Percentiles rank a stretch among this genome's conserved stretches.
Evolutionary conservation across 768 basidiomycete genomes (phyloP).

Genomic region (Suillus placidus): DNA sequence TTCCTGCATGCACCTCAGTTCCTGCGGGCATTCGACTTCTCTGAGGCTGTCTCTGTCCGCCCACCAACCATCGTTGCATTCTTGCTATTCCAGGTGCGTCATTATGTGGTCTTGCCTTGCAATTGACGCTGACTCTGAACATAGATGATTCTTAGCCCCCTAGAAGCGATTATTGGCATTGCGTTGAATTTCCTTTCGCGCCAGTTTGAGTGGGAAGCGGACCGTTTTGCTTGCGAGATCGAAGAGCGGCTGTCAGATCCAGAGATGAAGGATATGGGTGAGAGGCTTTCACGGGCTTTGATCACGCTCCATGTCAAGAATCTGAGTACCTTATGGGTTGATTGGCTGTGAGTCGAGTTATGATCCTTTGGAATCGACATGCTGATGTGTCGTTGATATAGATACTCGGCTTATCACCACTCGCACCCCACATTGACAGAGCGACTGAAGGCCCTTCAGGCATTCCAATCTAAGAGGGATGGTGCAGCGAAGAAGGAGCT

Average conservation of each 20-base stretch:
- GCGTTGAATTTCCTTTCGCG: constrained; percentile 82
- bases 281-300: constrained; percentile 79
- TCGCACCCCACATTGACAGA: constrained; percentile 95
- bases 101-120: not conserved
- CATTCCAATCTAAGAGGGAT: constrained; percentile 49
- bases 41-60: constrained; percentile 57
- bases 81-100: constrained; percentile 73
- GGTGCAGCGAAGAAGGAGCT: constrained; percentile 32
- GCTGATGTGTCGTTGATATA: constrained; percentile 27
- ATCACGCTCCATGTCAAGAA: constrained; percentile 91
- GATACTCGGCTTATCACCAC: constrained; percentile 95
- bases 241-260: constrained; percentile 46
- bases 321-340: constrained; percentile 90
- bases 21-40: constrained; percentile 80
- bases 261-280: constrained; percentile 84
- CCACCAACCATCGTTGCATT: constrained; percentile 87
- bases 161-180: constrained; percentile 74
- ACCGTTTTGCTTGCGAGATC: constrained; percentile 80
- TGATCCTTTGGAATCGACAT: not conserved
- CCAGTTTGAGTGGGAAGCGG: constrained; percentile 91
- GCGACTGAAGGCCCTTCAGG: constrained; percentile 79
- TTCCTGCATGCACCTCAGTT: constrained; percentile 83
- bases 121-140: not conserved
- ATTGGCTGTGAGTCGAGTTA: constrained; percentile 69
- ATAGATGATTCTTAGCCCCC: constrained; percentile 78